Evolutionary conservation across 441 rosid genomes (phyloP), one percentile per base, ranked within the genome.

Genomic region (Pelargonium fulgidum): DNA sequence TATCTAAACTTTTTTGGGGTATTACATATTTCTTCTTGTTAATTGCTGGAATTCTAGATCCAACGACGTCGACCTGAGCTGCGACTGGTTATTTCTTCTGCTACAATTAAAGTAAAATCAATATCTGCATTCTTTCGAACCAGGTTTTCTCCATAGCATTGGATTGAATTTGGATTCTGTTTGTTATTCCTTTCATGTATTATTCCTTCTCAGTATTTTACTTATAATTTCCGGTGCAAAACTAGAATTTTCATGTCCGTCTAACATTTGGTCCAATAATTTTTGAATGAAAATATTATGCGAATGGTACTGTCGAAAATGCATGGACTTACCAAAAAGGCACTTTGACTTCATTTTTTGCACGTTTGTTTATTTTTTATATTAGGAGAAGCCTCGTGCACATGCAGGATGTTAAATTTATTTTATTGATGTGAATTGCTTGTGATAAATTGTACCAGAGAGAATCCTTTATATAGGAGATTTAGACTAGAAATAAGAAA

Each of bases 21-120:
- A 66, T 47, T 17, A 69, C 44, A 73, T 52, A 13, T 7, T 64
- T 26, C 66, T 33, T 70, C 19, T 64, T 72, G 16, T 74, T 66
- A 13, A 22, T 26, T 64, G 59, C 52, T 79, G 72, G 20, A 67
- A 77, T 64, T 68, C 16, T 76, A 91, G 98, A 87, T 94, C 69
- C 99, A 90, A 80, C 87, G 83, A 13, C 85, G 96, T 42, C 86
- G 97, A 66, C 91, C 98, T 77, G 98, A 92, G 66, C 76, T 94
- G 70, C 97, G 97, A 24, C 79, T 94, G 75, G 82, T 94, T 26
- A 92, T 94, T 72, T 86, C 98, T 9, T 94, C 99, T 26, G 99
- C 98, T 73, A 94, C 97, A 62, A 94, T 94, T 62, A 98, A 91
- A 83, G 98, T 94, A 12, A 89, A 92, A 75, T 73, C 92, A 16